These are phyloP conservation scores for Climacium dendroides DNA, from an alignment of 225 moss, liverwort and hornwort genomes.

Conservation along the genomic window DNA sequence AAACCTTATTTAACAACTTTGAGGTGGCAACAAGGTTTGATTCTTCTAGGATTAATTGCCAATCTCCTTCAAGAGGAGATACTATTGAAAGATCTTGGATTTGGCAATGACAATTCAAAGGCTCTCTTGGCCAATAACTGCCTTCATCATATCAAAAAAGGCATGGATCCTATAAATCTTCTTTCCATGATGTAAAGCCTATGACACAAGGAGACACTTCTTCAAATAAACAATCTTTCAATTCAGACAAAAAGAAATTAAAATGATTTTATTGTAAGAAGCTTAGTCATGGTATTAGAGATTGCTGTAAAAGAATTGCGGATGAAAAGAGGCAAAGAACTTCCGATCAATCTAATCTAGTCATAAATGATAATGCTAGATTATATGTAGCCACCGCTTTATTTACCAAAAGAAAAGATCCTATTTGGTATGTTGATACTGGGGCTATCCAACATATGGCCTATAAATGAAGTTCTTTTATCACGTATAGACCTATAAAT, in stretches of 20 bases:
- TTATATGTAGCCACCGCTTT: not conserved
- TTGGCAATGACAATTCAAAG: no score
- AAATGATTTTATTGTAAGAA: not conserved
- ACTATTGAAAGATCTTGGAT: no score
- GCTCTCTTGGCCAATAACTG: not conserved
- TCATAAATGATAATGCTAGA: not conserved
- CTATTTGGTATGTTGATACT: not conserved
- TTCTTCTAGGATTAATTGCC: no score
- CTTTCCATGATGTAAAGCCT: not conserved
- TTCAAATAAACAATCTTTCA: not conserved
- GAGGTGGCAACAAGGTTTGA: not conserved
- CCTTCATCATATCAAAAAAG: not conserved
- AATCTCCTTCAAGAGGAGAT: no score
- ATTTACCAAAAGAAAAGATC: not conserved
- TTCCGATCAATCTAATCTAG: not conserved
- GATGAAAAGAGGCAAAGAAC: not conserved
- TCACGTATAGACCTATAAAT: not conserved
- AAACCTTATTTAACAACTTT: not conserved
- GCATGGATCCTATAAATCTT: not conserved
- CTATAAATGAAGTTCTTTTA: accelerated
- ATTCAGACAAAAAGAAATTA: not conserved
- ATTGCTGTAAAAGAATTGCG: not conserved
- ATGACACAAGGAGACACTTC: not conserved
- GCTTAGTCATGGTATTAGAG: not conserved
- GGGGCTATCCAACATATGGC: not conserved